phyloP scores from a whole-genome alignment of 345 rosid species.

The Crucihimalaya himalaica region DNA sequence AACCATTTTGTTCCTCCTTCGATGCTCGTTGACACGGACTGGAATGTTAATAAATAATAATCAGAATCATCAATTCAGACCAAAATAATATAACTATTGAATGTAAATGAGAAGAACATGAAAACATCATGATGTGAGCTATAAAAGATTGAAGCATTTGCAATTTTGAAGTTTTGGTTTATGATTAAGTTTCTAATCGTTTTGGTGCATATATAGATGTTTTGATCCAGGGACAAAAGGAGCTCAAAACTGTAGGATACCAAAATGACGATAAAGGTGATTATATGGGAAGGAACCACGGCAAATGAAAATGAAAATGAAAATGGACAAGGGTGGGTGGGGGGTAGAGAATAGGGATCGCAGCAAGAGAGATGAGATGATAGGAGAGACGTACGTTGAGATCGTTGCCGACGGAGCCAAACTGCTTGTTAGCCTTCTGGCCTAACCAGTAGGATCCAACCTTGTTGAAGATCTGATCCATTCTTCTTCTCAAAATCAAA shows the following conservation, averaged over 20 bases:
- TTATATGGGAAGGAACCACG: neutral
- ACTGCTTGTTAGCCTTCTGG: slow-evolving; percentile 71
- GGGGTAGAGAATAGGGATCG: neutral
- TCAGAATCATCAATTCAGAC: neutral
- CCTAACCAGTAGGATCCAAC: slow-evolving; percentile 89
- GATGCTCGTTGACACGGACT: slow-evolving; percentile 81
- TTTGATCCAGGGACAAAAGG: neutral
- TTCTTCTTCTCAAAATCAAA: slow-evolving; percentile 12
- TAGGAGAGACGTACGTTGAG: slow-evolving; percentile 51
- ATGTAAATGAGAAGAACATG: neutral
- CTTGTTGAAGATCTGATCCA: slow-evolving; percentile 93
- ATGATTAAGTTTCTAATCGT: neutral
- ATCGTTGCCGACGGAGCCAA: slow-evolving; percentile 85
- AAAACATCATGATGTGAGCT: neutral
- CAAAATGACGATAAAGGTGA: neutral
- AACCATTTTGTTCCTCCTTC: slow-evolving; percentile 93
- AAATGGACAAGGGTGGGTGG: neutral
- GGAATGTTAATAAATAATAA: neutral
- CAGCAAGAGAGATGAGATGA: neutral
- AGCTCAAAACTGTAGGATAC: neutral
- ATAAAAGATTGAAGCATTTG: neutral
- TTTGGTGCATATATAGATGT: neutral
- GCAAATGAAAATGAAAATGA: neutral
- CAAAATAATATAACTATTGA: neutral
- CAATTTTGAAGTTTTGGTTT: neutral